Percentiles rank a stretch among this genome's conserved stretches.
Conservation (phyloP, 2,329 filamentous ascomycete species). For the Cordyceps javanica region DNA sequence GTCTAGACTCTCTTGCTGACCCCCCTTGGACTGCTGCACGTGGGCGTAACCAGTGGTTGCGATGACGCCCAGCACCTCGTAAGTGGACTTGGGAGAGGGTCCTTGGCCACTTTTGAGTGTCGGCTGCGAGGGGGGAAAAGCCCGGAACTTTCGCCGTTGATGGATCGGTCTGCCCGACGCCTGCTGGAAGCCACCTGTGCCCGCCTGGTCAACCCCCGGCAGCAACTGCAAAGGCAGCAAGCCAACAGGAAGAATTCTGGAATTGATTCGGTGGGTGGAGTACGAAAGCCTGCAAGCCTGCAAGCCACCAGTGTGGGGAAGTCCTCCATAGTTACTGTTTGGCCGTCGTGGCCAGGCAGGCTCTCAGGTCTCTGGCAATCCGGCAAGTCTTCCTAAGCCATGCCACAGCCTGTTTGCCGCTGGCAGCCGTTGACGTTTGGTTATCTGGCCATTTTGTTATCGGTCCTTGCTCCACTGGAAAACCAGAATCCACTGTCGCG, state of each 20-base stretch:
- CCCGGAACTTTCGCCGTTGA: not conserved
- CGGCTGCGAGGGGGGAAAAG: no score
- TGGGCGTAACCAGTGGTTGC: not conserved
- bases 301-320: no score
- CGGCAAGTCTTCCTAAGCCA: no score
- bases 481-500: not conserved
- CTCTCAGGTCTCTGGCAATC: no score
- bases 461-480: not conserved
- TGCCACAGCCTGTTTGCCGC: no score
- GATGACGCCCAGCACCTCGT: not conserved
- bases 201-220: not conserved
- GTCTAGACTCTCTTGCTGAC: not conserved
- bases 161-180: not conserved
- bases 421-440: no score
- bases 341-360: no score
- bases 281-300: not conserved
- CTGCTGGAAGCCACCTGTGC: not conserved
- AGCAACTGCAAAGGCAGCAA: not conserved
- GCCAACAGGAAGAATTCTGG: not conserved
- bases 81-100: not conserved
- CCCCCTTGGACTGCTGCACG: not conserved
- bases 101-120: no score
- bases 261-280: not conserved
- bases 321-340: no score
- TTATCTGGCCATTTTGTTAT: no score